Percentiles rank a stretch among this genome's conserved stretches.
Conservation (phyloP, 2,329 filamentous ascomycete species). For the Colletotrichum lindemuthianum region DNA sequence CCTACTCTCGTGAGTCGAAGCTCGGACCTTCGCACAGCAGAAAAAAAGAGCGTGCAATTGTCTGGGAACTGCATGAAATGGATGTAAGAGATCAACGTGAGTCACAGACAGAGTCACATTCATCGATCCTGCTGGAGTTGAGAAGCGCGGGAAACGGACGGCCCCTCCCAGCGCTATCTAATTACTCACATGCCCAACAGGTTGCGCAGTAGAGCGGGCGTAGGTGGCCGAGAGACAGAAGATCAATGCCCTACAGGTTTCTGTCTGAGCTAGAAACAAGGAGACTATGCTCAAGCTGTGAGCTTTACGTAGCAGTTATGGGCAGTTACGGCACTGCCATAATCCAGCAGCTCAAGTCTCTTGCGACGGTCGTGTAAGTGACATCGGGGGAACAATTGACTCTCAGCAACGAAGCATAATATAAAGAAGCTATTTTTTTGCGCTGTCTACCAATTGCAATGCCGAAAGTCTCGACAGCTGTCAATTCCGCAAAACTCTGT, state of each 20-base stretch:
- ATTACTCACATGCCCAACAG: slow-evolving; percentile 8
- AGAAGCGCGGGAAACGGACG: neutral
- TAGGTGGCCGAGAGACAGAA: slow-evolving; percentile 11
- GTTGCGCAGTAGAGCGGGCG: slow-evolving; percentile 7
- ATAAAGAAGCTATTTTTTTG: neutral
- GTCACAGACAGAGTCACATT: slow-evolving; percentile 1
- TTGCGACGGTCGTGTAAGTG: too few relatives aligned
- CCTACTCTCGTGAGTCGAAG: slow-evolving; percentile 1
- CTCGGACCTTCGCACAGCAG: slow-evolving; percentile 21
- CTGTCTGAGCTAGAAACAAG: slow-evolving; percentile 19
- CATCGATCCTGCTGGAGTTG: slow-evolving; percentile 4
- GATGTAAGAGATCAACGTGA: slow-evolving; percentile 17
- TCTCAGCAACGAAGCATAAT: too few relatives aligned
- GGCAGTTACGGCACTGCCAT: too few relatives aligned
- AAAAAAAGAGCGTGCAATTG: slow-evolving; percentile 20
- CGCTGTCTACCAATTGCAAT: slow-evolving; percentile 2
- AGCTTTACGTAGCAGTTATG: neutral
- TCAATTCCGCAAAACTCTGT: slow-evolving; percentile 29
- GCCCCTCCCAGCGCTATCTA: neutral
- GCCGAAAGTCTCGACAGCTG: slow-evolving; percentile 20
- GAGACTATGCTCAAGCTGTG: slow-evolving; percentile 2
- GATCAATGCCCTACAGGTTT: slow-evolving; percentile 7
- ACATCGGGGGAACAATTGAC: too few relatives aligned
- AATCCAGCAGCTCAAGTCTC: too few relatives aligned
- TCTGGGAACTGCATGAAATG: slow-evolving; percentile 19